Conservation (phyloP, 805 yeast genomes). For the Clavispora asparagi region DNA sequence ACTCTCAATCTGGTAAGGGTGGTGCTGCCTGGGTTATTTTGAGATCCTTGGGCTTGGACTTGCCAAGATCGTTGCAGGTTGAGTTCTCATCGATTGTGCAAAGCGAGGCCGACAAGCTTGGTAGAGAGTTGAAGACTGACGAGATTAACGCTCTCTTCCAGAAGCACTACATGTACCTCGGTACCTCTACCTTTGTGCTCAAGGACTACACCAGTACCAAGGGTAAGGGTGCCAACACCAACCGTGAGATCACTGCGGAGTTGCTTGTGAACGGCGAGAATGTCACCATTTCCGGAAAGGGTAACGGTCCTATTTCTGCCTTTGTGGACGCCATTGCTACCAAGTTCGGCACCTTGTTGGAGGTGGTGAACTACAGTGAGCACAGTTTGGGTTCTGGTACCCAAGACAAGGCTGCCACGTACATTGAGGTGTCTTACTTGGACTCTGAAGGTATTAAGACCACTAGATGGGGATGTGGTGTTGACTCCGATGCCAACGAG, state of each 20-base stretch:
- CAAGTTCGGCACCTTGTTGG: conserved; percentile 48
- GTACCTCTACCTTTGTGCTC: conserved; percentile 13
- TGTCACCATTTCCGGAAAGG: conserved; percentile 48
- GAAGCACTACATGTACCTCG: conserved; percentile 42
- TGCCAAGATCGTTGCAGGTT: conserved; percentile 77
- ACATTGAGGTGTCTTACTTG: conserved; percentile 47
- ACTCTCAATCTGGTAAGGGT: conserved; percentile 85
- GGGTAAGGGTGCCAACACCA: conserved; percentile 14
- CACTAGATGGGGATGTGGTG: conserved; percentile 41
- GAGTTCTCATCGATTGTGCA: conserved; percentile 68
- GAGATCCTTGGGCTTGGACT: conserved; percentile 72
- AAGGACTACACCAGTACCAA: conserved; percentile 22
- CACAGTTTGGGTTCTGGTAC: conserved; percentile 73
- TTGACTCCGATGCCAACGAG: conserved; percentile 39
- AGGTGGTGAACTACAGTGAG: conserved; percentile 64
- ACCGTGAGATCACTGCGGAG: conserved; percentile 19
- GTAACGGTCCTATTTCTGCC: conserved; percentile 78
- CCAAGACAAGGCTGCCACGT: conserved; percentile 69
- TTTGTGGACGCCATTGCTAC: conserved; percentile 59
- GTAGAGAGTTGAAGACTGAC: conserved; percentile 63
- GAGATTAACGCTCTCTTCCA: conserved; percentile 60
- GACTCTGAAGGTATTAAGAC: conserved; percentile 30
- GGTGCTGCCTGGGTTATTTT: conserved; percentile 87
- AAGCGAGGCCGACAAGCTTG: conserved; percentile 55
- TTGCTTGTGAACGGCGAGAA: conserved; percentile 16